Conservation (phyloP, 768 basidiomycete species). For the Crepidotus variabilis region DNA sequence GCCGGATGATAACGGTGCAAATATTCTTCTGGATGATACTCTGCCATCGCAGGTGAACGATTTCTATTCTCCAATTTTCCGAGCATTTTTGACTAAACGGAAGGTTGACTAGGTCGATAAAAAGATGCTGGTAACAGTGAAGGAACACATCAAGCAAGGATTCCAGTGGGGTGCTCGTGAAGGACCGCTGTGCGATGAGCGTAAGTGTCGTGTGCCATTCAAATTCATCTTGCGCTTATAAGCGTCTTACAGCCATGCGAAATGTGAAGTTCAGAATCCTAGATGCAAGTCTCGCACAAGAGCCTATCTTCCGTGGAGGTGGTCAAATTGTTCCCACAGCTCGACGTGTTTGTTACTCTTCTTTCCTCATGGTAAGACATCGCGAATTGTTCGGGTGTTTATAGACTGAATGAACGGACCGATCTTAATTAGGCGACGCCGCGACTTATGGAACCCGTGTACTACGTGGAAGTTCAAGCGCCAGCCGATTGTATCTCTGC, state of each 20-base stretch:
- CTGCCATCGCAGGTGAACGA: slow-evolving; percentile 82
- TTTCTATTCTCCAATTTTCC: not conserved
- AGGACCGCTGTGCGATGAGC: slow-evolving; percentile 97
- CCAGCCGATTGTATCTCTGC: slow-evolving; percentile 98
- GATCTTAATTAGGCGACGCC: slow-evolving; percentile 72
- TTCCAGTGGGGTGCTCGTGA: slow-evolving; percentile 99
- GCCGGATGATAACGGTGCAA: slow-evolving; percentile 92
- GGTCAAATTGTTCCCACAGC: slow-evolving; percentile 99
- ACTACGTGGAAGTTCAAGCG: slow-evolving; percentile 99
- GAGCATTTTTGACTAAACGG: not conserved
- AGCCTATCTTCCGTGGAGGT: slow-evolving; percentile 96
- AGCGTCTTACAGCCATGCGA: slow-evolving; percentile 71
- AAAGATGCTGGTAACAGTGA: slow-evolving; percentile 83
- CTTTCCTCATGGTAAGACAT: slow-evolving; percentile 87
- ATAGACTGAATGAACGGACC: slow-evolving; percentile 13
- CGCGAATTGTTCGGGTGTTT: slow-evolving; percentile 4
- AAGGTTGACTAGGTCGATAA: slow-evolving; percentile 71
- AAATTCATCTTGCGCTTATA: not conserved
- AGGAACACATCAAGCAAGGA: slow-evolving; percentile 95
- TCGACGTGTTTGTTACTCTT: slow-evolving; percentile 98
- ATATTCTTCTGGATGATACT: slow-evolving; percentile 93
- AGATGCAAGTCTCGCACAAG: slow-evolving; percentile 88
- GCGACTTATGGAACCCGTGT: slow-evolving; percentile 93
- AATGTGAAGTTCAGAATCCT: slow-evolving; percentile 97
- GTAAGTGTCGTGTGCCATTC: slow-evolving; percentile 50